A percentile compares a stretch with the other conserved stretches of the same genome.
phyloP scores from a whole-genome alignment of 441 rosid genomes.

The Populus hybrid region DNA sequence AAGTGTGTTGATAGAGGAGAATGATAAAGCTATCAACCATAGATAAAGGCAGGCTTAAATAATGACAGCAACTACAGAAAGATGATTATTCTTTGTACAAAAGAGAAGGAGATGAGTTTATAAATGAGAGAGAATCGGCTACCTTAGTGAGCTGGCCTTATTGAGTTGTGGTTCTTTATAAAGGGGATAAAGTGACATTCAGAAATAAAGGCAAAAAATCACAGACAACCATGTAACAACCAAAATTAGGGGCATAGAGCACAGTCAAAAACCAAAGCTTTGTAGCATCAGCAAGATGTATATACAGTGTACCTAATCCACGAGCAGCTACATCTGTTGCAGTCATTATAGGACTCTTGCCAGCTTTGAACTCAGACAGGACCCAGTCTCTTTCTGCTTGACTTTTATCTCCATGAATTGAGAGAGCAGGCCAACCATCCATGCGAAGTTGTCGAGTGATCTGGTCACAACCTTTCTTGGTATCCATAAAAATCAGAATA shows the following conservation, averaged over 20 bases:
- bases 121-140: not conserved
- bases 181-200: not conserved
- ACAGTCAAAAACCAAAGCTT: not conserved
- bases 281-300: not conserved
- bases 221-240: not conserved
- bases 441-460: slow-evolving; percentile 93
- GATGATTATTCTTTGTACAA: not conserved
- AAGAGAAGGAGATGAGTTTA: not conserved
- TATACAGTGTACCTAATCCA: slow-evolving; percentile 62
- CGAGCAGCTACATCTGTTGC: slow-evolving; percentile 99
- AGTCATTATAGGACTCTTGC: slow-evolving; percentile 97
- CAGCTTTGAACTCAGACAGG: slow-evolving; percentile 91
- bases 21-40: not conserved
- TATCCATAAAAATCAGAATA: slow-evolving; percentile 65
- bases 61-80: not conserved
- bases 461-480: slow-evolving; percentile 97
- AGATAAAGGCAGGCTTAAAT: not conserved
- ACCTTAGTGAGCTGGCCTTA: not conserved
- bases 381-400: slow-evolving; percentile 99
- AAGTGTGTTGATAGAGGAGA: not conserved
- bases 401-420: slow-evolving; percentile 98
- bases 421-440: slow-evolving; percentile 99
- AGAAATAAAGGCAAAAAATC: not conserved
- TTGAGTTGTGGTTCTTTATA: not conserved
- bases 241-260: not conserved